Base-by-base conservation (phyloP, 441 rosid genomes). In the Mallotus repandus region DNA sequence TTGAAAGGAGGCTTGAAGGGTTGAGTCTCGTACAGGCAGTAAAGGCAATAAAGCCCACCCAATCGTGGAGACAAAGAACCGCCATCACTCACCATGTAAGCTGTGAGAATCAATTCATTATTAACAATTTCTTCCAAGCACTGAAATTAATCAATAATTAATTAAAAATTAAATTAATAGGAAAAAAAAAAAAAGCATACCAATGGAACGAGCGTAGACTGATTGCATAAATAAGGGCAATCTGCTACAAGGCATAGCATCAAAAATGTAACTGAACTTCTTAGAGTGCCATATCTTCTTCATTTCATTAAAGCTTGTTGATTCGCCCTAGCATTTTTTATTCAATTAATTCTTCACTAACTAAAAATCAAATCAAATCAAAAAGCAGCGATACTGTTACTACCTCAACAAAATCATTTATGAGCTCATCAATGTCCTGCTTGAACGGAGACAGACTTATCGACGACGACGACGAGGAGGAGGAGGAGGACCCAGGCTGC, bases 41-140 rank as follows among this genome's bases (percentile, higher is more conserved):
- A 92, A 63, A 94, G 93, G 86, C 97, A 92, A 81, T 90, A 89
- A 29, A 94, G 84, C 54, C 91, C 98, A 57, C 97, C 97, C 16
- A 92, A 81, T 76, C 89, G 86, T 70, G 67, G 69, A 67, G 89
- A 82, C 54, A 94, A 87, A 49, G 93, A 87, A 74, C 71, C 78
- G 68, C 70, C 78, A 68, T 66, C 57, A 62, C 79, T 76, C 62
- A 84, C 58, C 81, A 94, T 81, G 77, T 88, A 81, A 79, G 92
- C 98, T 94, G 86, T 83, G 81, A 38, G 41, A 38, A 38, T 38
- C 41, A 38, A 38, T 38, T 38, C 5, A 38, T 38, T 4, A 38
- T 38, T 38, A 38, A 38, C 7, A 38, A 38, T 4, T 38, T 38
- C 41, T 38, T 4, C 41, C 41, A 70, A 35, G 1, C 0, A 45